Conservation (phyloP, 2,329 filamentous ascomycete genomes). For the Xylariaceae sp. region DNA sequence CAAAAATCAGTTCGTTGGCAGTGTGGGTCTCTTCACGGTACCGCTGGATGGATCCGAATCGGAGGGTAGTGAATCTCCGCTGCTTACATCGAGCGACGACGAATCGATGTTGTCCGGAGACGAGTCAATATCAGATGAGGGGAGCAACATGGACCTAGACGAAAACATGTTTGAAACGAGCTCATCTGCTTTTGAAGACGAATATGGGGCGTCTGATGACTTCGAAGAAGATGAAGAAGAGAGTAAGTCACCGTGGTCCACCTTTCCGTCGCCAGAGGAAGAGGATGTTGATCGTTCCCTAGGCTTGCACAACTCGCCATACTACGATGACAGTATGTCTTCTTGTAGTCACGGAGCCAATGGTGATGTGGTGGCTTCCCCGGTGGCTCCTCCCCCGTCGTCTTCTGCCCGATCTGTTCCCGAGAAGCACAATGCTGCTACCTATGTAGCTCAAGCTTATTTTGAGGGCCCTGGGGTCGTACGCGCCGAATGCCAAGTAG, state of each 20-base stretch:
- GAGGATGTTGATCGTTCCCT: too few relatives aligned
- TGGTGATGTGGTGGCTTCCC: not conserved
- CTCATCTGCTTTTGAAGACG: conserved; percentile 7
- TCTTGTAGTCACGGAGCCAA: conserved; percentile 6
- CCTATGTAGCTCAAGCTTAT: too few relatives aligned
- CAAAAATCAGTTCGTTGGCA: too few relatives aligned
- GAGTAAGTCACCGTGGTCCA: conserved; percentile 6
- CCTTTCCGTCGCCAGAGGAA: conserved; percentile 1
- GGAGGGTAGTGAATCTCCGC: too few relatives aligned
- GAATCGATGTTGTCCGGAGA: too few relatives aligned
- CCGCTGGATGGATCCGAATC: too few relatives aligned
- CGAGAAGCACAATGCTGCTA: too few relatives aligned
- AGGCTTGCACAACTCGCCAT: not conserved
- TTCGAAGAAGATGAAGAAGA: conserved; percentile 10
- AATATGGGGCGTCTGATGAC: conserved; percentile 1
- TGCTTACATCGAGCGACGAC: too few relatives aligned
- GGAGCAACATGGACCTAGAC: not conserved
- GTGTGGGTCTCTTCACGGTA: too few relatives aligned
- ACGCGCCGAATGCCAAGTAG: not conserved
- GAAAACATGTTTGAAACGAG: conserved; percentile 5
- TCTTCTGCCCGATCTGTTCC: too few relatives aligned
- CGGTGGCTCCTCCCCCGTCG: too few relatives aligned
- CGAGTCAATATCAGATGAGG: too few relatives aligned
- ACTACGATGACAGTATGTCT: conserved; percentile 9
- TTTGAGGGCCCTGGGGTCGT: conserved; percentile 1